Evolutionary conservation across 306 rosid species (phyloP).

Genomic region (Cucurbita ficifolia): DNA sequence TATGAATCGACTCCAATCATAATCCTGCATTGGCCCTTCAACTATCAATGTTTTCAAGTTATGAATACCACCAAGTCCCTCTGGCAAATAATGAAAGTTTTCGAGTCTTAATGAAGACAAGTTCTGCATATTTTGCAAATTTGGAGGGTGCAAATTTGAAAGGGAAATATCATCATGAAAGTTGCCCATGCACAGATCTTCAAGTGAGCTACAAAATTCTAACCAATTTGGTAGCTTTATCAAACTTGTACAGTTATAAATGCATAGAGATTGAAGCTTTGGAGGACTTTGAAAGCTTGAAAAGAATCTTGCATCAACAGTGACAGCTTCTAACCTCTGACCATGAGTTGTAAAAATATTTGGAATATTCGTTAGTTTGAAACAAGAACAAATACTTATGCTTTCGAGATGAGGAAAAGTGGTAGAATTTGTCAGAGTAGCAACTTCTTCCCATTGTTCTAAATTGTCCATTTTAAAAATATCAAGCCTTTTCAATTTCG

Average conservation of each 20-base stretch:
- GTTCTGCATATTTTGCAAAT: neutral
- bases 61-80: neutral
- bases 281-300: neutral
- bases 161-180: too few species aligned
- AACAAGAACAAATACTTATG: neutral
- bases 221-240: too few species aligned
- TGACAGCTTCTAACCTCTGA: too few species aligned
- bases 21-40: neutral
- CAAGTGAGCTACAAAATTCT: too few species aligned
- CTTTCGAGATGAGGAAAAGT: neutral
- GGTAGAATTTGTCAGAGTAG: neutral
- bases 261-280: too few species aligned
- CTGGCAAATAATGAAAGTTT: neutral
- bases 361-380: neutral
- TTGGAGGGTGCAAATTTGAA: neutral
- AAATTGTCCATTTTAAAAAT: neutral
- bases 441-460: neutral
- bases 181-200: too few species aligned
- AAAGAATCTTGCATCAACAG: neutral
- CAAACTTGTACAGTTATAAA: too few species aligned
- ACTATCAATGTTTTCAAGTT: neutral
- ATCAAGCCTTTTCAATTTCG: neutral
- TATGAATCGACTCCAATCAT: neutral
- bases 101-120: neutral
- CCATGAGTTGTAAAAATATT: too few species aligned